Evolutionary conservation across 2,329 filamentous ascomycete genomes (phyloP).

Genomic region (Cryoendolithus antarcticus): DNA sequence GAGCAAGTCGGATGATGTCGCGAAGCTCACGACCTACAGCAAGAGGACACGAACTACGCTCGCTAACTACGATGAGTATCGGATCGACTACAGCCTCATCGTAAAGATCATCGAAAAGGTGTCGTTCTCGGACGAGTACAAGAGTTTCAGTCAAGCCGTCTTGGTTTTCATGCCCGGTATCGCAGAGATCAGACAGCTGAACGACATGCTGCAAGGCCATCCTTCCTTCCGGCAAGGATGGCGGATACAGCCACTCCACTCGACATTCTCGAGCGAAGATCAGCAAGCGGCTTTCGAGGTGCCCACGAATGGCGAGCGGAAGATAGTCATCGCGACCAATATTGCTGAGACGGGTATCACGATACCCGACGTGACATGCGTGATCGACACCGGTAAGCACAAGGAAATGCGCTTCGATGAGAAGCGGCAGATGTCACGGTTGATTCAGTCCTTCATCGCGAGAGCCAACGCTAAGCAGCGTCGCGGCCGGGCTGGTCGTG

Average conservation of each 20-base stretch:
- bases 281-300: slow-evolving; percentile 86
- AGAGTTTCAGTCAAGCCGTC: slow-evolving; percentile 72
- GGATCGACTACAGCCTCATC: slow-evolving; percentile 80
- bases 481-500: slow-evolving; percentile 83
- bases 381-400: slow-evolving; percentile 93
- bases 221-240: slow-evolving; percentile 63
- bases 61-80: slow-evolving; percentile 73
- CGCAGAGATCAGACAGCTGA: slow-evolving; percentile 56
- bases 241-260: slow-evolving; percentile 84
- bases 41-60: slow-evolving; percentile 62
- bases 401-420: slow-evolving; percentile 97
- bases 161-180: slow-evolving; percentile 93
- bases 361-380: slow-evolving; percentile 93
- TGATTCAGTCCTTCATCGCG: slow-evolving; percentile 92
- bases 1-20: slow-evolving; percentile 34
- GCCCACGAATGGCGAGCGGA: slow-evolving; percentile 68
- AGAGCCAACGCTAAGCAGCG: slow-evolving; percentile 92
- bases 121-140: slow-evolving; percentile 53
- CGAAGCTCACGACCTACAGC: slow-evolving; percentile 61
- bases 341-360: slow-evolving; percentile 98
- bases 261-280: slow-evolving; percentile 88
- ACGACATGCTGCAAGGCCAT: slow-evolving; percentile 71
- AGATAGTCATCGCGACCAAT: slow-evolving; percentile 94
- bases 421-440: slow-evolving; percentile 72
- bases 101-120: slow-evolving; percentile 67